phyloP scores from a whole-genome alignment of 495 filamentous ascomycete genomes.

The Achaetomiella virescens region DNA sequence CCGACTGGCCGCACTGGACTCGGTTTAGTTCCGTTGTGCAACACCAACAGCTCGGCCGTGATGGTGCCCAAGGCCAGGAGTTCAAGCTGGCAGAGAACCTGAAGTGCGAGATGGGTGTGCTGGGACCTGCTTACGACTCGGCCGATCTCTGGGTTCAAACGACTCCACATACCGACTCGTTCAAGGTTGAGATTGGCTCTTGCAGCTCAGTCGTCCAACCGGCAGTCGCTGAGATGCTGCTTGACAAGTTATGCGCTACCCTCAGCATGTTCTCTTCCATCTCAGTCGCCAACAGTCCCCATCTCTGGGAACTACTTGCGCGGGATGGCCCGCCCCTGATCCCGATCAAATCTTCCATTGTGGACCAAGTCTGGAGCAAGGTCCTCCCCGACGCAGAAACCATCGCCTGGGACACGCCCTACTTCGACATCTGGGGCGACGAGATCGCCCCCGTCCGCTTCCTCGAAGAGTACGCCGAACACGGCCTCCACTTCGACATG shows the following conservation, averaged over 20 bases:
- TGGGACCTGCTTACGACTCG: constrained; percentile 9
- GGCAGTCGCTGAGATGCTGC: constrained; percentile 7
- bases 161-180: constrained; percentile 3
- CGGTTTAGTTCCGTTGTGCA: constrained; percentile 30
- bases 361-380: constrained; percentile 7
- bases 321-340: constrained; percentile 1
- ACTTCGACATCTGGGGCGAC: constrained; percentile 11
- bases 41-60: constrained; percentile 24
- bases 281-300: background rate
- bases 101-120: constrained; percentile 10
- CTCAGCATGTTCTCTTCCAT: constrained; percentile 4
- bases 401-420: background rate
- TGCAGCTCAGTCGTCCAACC: constrained; percentile 8
- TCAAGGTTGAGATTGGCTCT: constrained; percentile 11
- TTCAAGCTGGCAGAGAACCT: constrained; percentile 5
- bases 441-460: constrained; percentile 9
- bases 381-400: constrained; percentile 5
- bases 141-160: constrained; percentile 9
- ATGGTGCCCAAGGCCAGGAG: constrained; percentile 4
- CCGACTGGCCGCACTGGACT: constrained; percentile 31
- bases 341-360: constrained; percentile 5
- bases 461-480: constrained; percentile 8
- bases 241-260: constrained; percentile 9
- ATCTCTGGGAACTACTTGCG: constrained; percentile 7
- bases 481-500: constrained; percentile 11